Percentiles rank a stretch among this genome's conserved stretches.
Evolutionary conservation across 805 yeast genomes (phyloP).

Genomic region (Lipomyces mesembrius): DNA sequence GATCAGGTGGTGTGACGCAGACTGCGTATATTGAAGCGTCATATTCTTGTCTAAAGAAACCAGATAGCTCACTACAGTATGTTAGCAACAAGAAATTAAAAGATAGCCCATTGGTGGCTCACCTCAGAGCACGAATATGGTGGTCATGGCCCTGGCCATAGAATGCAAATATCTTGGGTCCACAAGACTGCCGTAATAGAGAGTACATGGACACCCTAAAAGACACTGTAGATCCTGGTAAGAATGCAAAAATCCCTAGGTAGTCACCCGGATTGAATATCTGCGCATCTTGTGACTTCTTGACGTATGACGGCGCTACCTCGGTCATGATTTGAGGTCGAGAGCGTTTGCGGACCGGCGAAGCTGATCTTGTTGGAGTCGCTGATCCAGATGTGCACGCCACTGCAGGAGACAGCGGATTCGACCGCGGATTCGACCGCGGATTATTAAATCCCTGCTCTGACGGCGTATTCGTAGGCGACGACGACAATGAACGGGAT

Average conservation of each 20-base stretch:
- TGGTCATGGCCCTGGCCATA: conserved; percentile 17
- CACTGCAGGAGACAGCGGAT: neutral
- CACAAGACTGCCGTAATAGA: conserved; percentile 12
- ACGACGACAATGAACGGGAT: neutral
- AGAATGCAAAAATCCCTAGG: conserved; percentile 10
- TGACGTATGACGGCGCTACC: conserved; percentile 10
- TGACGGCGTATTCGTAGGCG: neutral
- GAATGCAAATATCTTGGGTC: conserved; percentile 21
- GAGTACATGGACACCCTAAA: conserved; percentile 10
- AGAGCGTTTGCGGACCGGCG: neutral
- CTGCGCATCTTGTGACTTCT: conserved; percentile 2
- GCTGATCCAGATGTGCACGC: neutral
- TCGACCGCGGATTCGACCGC: too few relatives aligned
- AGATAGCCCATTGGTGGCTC: neutral
- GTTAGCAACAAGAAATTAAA: neutral
- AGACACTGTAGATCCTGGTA: conserved; percentile 16
- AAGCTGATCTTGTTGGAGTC: neutral
- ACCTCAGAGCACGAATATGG: conserved; percentile 17
- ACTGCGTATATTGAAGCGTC: conserved; percentile 30
- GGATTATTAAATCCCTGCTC: neutral
- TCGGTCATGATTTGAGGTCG: conserved; percentile 2
- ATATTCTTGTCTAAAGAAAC: neutral
- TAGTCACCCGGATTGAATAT: conserved; percentile 15
- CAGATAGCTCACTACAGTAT: conserved; percentile 11
- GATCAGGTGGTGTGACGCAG: conserved; percentile 19